phyloP scores from a whole-genome alignment of 1,139 yeast genomes.

The Pichia sp. region DNA sequence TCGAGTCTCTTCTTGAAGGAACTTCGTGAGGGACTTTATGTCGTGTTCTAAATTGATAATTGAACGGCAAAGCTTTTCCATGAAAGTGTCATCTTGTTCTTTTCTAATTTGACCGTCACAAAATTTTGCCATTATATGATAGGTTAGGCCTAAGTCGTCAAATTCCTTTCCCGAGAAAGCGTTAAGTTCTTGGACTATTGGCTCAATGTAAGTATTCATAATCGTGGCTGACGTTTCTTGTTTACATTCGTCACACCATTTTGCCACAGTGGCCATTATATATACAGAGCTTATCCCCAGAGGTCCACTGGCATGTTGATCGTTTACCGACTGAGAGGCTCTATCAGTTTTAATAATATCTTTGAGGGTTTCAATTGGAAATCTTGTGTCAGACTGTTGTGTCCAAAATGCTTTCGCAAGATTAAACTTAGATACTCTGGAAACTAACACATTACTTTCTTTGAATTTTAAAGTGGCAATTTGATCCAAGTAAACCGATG shows the following conservation, averaged over 20 bases:
- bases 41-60: slow-evolving; percentile 42
- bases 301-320: not conserved
- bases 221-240: slow-evolving; percentile 61
- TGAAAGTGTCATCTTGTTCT: slow-evolving; percentile 40
- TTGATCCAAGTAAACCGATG: slow-evolving; percentile 44
- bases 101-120: slow-evolving; percentile 65
- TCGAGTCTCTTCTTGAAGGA: slow-evolving; percentile 39
- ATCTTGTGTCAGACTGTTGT: slow-evolving; percentile 45
- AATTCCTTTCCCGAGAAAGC: slow-evolving; percentile 15
- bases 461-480: slow-evolving; percentile 31
- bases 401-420: slow-evolving; percentile 57
- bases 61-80: slow-evolving; percentile 40
- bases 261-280: slow-evolving; percentile 39
- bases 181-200: slow-evolving; percentile 27
- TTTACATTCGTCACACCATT: slow-evolving; percentile 69
- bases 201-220: slow-evolving; percentile 51
- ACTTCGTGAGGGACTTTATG: slow-evolving; percentile 44
- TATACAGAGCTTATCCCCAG: slow-evolving; percentile 6
- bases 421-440: slow-evolving; percentile 40
- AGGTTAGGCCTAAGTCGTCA: slow-evolving; percentile 34
- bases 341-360: slow-evolving; percentile 27
- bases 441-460: slow-evolving; percentile 18
- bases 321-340: not conserved
- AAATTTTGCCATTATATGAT: slow-evolving; percentile 63
- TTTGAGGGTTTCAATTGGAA: slow-evolving; percentile 51